These are phyloP conservation scores for Meyerozyma sp. DNA, from an alignment of 1,139 yeast genomes.

Conservation along the genomic window DNA sequence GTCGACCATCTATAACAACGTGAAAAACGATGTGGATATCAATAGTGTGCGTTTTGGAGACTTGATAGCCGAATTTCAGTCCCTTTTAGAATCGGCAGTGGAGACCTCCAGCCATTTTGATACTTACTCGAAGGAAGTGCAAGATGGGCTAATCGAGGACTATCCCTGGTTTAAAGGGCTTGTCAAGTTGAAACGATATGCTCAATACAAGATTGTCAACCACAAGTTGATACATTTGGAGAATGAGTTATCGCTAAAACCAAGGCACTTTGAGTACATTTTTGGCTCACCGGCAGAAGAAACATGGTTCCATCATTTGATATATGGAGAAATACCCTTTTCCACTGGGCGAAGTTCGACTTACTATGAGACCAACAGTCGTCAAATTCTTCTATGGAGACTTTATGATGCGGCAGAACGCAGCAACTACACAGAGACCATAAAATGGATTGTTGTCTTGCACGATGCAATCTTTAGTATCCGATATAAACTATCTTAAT, in stretches of 20 bases:
- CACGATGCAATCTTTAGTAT: constrained; percentile 20
- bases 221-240: constrained; percentile 37
- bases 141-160: constrained; percentile 47
- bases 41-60: constrained; percentile 14
- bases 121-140: constrained; percentile 31
- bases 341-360: constrained; percentile 8
- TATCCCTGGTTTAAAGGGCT: constrained; percentile 66
- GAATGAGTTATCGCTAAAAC: constrained; percentile 18
- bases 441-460: constrained; percentile 24
- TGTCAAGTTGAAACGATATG: constrained; percentile 53
- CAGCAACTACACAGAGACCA: constrained; percentile 20
- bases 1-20: constrained; percentile 18
- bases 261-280: constrained; percentile 20
- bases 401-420: constrained; percentile 19
- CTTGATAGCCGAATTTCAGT: constrained; percentile 15
- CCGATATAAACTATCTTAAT: not conserved
- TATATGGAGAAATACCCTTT: constrained; percentile 19
- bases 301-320: constrained; percentile 19
- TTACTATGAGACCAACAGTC: constrained; percentile 1
- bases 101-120: constrained; percentile 22
- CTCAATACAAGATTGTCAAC: constrained; percentile 52
- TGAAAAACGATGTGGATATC: constrained; percentile 11
- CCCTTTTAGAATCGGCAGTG: not conserved
- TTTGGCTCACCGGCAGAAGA: constrained; percentile 2
- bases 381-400: constrained; percentile 18